Percentiles rank a stretch among this genome's conserved stretches.
Evolutionary conservation across 257 asterid genomes (phyloP).

Genomic region (Plantago major): DNA sequence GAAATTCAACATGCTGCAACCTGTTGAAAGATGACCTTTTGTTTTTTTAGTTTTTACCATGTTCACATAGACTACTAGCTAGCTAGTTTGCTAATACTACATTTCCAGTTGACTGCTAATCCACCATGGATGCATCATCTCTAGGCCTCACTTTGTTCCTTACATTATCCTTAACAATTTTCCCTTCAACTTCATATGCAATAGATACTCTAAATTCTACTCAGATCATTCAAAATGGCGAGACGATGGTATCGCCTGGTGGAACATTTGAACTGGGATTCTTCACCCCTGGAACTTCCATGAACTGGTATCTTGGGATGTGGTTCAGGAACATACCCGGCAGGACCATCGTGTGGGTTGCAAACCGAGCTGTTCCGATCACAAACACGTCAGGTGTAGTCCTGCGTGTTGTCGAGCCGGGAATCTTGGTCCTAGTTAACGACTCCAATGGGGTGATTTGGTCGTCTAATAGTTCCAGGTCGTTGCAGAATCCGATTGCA

Average conservation of each 20-base stretch:
- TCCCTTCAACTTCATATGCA: too few species aligned
- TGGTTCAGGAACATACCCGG: background rate
- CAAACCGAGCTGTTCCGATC: background rate
- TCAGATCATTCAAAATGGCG: background rate
- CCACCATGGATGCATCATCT: too few species aligned
- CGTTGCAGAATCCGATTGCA: conserved; percentile 16
- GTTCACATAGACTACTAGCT: too few species aligned
- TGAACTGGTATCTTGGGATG: background rate
- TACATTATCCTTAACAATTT: too few species aligned
- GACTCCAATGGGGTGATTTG: conserved; percentile 24
- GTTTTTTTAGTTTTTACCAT: too few species aligned
- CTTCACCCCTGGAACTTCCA: conserved; percentile 4
- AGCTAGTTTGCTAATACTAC: too few species aligned
- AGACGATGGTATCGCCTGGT: background rate
- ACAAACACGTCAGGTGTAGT: background rate
- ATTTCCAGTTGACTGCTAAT: too few species aligned
- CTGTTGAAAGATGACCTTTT: too few species aligned
- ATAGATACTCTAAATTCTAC: too few species aligned
- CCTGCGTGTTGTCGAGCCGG: conserved; percentile 18
- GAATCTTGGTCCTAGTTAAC: conserved; percentile 26
- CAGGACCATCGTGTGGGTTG: background rate
- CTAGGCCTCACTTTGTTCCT: too few species aligned
- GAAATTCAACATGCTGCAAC: too few species aligned
- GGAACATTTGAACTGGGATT: conserved; percentile 7
- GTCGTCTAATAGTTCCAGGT: conserved; percentile 34